Percentiles rank a stretch among this genome's conserved stretches.
Conservation (phyloP, 2,329 filamentous ascomycete species). For the Trichothecium sympodiale region DNA sequence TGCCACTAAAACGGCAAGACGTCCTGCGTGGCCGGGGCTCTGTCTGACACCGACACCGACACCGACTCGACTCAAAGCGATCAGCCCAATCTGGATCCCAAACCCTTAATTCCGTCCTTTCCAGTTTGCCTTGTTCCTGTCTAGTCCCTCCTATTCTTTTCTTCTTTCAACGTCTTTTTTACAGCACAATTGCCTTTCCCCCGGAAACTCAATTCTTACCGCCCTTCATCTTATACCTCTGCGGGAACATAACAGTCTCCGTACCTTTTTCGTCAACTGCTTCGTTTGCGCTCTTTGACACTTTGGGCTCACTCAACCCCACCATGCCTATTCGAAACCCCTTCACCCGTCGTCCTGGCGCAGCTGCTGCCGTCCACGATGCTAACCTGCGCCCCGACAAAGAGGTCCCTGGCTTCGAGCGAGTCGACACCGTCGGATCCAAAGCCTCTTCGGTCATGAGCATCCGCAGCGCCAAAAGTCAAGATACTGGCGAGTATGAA, state of each 20-base stretch:
- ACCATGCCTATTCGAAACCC: constrained; percentile 65
- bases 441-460: constrained; percentile 52
- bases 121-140: too few relatives aligned
- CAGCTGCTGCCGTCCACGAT: constrained; percentile 31
- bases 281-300: too few relatives aligned
- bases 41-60: too few relatives aligned
- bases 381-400: constrained; percentile 41
- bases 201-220: too few relatives aligned
- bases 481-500: constrained; percentile 64
- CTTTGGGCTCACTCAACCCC: constrained; percentile 1
- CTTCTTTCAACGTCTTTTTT: not conserved
- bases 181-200: not conserved
- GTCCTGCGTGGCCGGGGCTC: too few relatives aligned
- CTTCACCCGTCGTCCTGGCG: constrained; percentile 49
- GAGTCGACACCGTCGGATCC: constrained; percentile 51
- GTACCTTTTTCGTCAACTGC: too few relatives aligned
- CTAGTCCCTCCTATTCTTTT: too few relatives aligned
- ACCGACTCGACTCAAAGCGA: too few relatives aligned
- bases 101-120: too few relatives aligned
- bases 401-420: constrained; percentile 38
- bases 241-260: not conserved
- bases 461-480: constrained; percentile 47
- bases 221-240: too few relatives aligned
- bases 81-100: too few relatives aligned
- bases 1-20: too few relatives aligned